A percentile compares a stretch with the other conserved stretches of the same genome.
Evolutionary conservation across 371 early-diverging fungal genomes (phyloP).

Genomic region (Actinomucor elegans): DNA sequence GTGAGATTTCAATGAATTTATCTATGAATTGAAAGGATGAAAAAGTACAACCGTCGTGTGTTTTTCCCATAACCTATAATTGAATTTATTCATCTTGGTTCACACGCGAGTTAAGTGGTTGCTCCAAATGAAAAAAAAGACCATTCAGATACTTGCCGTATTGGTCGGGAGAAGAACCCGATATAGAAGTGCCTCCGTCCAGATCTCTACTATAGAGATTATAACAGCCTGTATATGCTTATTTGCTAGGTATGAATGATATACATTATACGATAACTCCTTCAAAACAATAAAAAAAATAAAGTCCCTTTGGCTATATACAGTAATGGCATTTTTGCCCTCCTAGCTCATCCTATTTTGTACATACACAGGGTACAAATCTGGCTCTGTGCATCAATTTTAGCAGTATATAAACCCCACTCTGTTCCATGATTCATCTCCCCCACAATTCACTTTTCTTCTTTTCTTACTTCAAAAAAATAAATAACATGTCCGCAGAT

Average conservation of each 20-base stretch:
- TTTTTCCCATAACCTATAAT: slow-evolving; percentile 1
- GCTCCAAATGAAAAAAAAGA: neutral
- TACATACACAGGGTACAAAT: too few relatives aligned
- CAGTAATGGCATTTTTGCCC: too few relatives aligned
- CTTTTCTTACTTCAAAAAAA: neutral
- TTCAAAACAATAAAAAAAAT: too few relatives aligned
- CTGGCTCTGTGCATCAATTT: neutral
- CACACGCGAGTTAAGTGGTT: slow-evolving; percentile 17
- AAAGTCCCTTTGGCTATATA: too few relatives aligned
- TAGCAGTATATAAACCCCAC: slow-evolving; percentile 11
- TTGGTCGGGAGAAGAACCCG: slow-evolving; percentile 18
- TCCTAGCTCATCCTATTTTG: too few relatives aligned
- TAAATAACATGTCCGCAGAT: slow-evolving; percentile 17
- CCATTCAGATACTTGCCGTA: slow-evolving; percentile 8
- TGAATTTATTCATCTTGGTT: neutral
- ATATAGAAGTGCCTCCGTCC: slow-evolving; percentile 19
- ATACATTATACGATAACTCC: too few relatives aligned
- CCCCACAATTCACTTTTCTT: slow-evolving; percentile 5
- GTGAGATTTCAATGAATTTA: too few relatives aligned
- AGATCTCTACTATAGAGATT: too few relatives aligned
- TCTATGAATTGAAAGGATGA: too few relatives aligned
- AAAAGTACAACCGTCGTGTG: too few relatives aligned
- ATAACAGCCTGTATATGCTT: neutral
- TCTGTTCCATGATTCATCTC: slow-evolving; percentile 2
- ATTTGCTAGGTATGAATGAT: too few relatives aligned